Evolutionary conservation across 768 basidiomycete species (phyloP).

Genomic region (Hericium rajendrae): DNA sequence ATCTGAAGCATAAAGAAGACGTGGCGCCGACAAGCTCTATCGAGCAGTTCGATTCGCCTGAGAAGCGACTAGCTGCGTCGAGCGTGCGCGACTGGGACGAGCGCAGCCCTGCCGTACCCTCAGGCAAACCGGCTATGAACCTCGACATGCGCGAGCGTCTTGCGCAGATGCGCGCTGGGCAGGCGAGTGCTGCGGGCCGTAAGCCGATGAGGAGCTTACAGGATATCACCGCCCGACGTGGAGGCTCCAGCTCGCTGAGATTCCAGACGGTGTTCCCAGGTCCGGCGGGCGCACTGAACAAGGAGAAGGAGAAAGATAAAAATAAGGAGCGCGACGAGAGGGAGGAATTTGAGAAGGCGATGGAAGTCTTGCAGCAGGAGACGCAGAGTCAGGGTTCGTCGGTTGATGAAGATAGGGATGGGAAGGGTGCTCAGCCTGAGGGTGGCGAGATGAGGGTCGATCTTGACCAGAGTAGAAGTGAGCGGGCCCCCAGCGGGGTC

Average conservation of each 20-base stretch:
- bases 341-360: neutral
- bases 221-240: too few relatives aligned
- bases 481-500: neutral
- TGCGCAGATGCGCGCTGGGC: neutral
- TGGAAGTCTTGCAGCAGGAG: neutral
- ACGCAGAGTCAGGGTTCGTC: neutral
- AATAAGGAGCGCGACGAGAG: neutral
- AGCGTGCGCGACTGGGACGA: neutral
- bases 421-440: neutral
- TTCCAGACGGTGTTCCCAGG: too few relatives aligned
- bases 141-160: neutral
- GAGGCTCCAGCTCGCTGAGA: too few relatives aligned
- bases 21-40: neutral
- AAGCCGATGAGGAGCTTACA: neutral
- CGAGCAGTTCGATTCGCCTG: slow-evolving; percentile 1
- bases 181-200: neutral
- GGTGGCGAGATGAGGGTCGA: neutral
- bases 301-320: neutral
- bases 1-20: neutral
- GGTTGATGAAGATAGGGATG: neutral
- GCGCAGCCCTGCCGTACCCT: neutral
- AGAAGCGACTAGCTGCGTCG: neutral
- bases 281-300: too few relatives aligned
- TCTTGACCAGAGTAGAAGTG: neutral
- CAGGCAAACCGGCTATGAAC: neutral